Evolutionary conservation across 2,329 filamentous ascomycete species (phyloP), one percentile per base, ranked within the genome.

Genomic region (Fusarium sp.): DNA sequence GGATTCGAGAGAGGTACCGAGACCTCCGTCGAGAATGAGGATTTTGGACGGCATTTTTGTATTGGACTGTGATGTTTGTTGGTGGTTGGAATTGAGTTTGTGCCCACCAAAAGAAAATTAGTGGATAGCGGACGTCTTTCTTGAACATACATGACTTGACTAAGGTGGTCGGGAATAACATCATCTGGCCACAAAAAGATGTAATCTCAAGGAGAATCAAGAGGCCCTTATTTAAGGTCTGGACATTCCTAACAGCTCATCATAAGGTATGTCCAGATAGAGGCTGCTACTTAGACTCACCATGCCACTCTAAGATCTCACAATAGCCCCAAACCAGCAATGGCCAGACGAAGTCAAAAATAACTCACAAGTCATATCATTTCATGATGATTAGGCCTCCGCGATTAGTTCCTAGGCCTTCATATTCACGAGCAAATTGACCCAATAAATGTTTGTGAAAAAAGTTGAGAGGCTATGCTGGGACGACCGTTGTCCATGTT

Each of bases 1-100:
- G 61, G 88, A 84, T 72, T 89, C 84, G 4, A 91, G 86, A 1
- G 88, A 87, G 4, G 90, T 91, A 33, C 90, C 89, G 21, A 91
- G 83, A 10, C 89, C 89, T 52, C 90, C 89, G 73, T 91, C 89
- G 37, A 91, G 83, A 47, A 91, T 78, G 63, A 82, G 76, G 60
- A 85, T 73, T 39, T 71, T 63, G 72, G 76, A 47, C 23, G 74
- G 66, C 72, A 69, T 74, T 73, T 63, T 39, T 33, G 17, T 36
- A 36, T 46, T 14, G 23, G 11, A 7, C 8, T 35, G 33, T 4
- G 25, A 18, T 33, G 18, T 15, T 35, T 13, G 29, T 31, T 33
- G 31, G 8, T 64, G 35, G 40, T 33, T 35, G 33, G 23, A 8
- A n/a, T 29, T 57, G 43, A 52, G 43, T 51, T 63, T 43, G 51